A percentile compares a stretch with the other conserved stretches of the same genome.
phyloP scores from a whole-genome alignment of 768 basidiomycete species.

The Mycena polygramma region DNA sequence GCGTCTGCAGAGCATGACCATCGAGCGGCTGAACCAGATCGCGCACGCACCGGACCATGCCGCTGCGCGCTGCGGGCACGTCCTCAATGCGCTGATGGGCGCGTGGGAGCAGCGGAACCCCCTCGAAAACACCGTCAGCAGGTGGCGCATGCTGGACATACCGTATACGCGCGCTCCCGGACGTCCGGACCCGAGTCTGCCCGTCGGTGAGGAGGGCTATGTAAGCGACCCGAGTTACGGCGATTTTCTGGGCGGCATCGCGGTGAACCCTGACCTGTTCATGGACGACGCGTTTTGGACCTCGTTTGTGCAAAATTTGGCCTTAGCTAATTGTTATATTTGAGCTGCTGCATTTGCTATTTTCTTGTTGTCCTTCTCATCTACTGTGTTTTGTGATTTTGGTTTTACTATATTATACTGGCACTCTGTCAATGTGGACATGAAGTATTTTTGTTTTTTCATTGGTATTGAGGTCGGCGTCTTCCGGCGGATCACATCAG shows the following conservation, averaged over 20 bases:
- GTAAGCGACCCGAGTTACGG: no score
- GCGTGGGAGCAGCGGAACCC: slow-evolving; percentile 35
- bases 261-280: slow-evolving; percentile 50
- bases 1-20: slow-evolving; percentile 48
- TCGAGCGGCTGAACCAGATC: slow-evolving; percentile 51
- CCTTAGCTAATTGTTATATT: neutral
- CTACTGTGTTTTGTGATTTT: no score
- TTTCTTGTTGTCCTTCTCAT: no score
- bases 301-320: slow-evolving; percentile 54
- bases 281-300: slow-evolving; percentile 59
- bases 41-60: slow-evolving; percentile 56
- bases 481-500: no score
- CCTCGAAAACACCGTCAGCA: neutral
- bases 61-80: slow-evolving; percentile 56
- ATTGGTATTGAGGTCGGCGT: no score
- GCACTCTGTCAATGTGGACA: no score
- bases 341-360: no score
- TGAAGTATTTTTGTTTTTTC: no score
- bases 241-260: no score
- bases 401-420: no score
- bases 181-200: no score
- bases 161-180: neutral
- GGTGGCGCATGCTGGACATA: neutral
- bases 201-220: no score
- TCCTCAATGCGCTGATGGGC: slow-evolving; percentile 51